These are phyloP conservation scores for Tuber aestivum DNA, from an alignment of 495 filamentous ascomycete genomes.

Conservation along the genomic window DNA sequence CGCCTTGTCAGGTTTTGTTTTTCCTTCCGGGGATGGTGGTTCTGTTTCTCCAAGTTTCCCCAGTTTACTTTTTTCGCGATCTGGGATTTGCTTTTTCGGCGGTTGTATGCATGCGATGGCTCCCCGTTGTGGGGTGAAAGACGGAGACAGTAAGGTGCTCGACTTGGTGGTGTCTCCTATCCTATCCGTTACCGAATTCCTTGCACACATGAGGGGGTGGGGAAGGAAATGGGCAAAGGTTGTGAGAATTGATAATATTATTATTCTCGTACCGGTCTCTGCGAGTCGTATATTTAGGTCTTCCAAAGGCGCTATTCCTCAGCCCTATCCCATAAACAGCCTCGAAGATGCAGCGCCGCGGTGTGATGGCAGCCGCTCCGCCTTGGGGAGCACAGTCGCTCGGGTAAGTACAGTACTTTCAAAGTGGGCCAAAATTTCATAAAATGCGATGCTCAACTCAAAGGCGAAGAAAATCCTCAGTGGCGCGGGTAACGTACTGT, in stretches of 20 bases:
- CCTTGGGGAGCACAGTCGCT: not conserved
- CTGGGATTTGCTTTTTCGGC: conserved; percentile 15
- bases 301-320: not conserved
- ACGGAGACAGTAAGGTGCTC: not conserved
- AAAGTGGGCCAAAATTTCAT: not conserved
- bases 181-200: not conserved
- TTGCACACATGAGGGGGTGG: not conserved
- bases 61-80: conserved; percentile 15
- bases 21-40: not conserved
- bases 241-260: not conserved
- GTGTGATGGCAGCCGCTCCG: not conserved
- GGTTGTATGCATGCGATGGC: conserved; percentile 10
- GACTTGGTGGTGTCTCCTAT: not conserved
- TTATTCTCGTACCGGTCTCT: not conserved
- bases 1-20: conserved; percentile 6
- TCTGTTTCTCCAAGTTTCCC: conserved; percentile 1
- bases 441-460: not conserved
- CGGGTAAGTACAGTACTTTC: not conserved
- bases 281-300: not conserved
- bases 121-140: not conserved
- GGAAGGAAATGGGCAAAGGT: not conserved
- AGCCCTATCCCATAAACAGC: not conserved
- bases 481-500: not conserved
- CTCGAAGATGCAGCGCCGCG: not conserved
- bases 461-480: not conserved